Evolutionary conservation across 1,139 yeast species (phyloP).

Genomic region (Candida frijolesensis): DNA sequence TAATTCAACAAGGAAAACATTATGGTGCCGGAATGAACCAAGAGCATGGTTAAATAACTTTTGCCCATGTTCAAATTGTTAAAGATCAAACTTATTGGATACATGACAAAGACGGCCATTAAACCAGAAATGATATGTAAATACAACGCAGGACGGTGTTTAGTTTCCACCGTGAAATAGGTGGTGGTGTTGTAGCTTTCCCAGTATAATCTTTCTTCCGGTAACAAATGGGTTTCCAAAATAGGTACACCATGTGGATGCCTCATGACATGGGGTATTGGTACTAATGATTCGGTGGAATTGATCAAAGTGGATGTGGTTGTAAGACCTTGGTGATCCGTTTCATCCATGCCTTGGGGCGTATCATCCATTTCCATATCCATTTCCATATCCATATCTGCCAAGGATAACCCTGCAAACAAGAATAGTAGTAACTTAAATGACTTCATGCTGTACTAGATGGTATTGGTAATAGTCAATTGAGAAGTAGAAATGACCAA

Average conservation of each 20-base stretch:
- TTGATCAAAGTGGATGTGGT: neutral
- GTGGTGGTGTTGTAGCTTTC: slow-evolving; percentile 78
- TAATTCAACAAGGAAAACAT: slow-evolving; percentile 58
- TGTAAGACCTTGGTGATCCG: neutral
- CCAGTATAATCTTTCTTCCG: slow-evolving; percentile 81
- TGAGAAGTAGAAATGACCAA: neutral
- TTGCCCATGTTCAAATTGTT: slow-evolving; percentile 55
- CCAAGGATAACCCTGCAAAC: slow-evolving; percentile 9
- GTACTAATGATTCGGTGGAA: slow-evolving; percentile 18
- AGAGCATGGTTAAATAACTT: slow-evolving; percentile 60
- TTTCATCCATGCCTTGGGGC: neutral
- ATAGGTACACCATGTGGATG: slow-evolving; percentile 79
- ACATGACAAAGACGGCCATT: slow-evolving; percentile 54
- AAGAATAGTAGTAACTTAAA: slow-evolving; percentile 12
- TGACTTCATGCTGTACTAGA: slow-evolving; percentile 9
- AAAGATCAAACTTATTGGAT: slow-evolving; percentile 71
- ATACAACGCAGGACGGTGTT: slow-evolving; percentile 54
- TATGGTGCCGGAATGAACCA: slow-evolving; percentile 50
- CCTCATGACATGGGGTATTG: slow-evolving; percentile 53
- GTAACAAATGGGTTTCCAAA: slow-evolving; percentile 63
- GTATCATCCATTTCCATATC: slow-evolving; percentile 6
- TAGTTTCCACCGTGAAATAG: slow-evolving; percentile 59
- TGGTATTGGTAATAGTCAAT: neutral
- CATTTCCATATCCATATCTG: slow-evolving; percentile 17
- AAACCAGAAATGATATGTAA: slow-evolving; percentile 55